Evolutionary conservation across 192 early-diverging fungal species (phyloP).

Genomic region (Coemansia sp.): DNA sequence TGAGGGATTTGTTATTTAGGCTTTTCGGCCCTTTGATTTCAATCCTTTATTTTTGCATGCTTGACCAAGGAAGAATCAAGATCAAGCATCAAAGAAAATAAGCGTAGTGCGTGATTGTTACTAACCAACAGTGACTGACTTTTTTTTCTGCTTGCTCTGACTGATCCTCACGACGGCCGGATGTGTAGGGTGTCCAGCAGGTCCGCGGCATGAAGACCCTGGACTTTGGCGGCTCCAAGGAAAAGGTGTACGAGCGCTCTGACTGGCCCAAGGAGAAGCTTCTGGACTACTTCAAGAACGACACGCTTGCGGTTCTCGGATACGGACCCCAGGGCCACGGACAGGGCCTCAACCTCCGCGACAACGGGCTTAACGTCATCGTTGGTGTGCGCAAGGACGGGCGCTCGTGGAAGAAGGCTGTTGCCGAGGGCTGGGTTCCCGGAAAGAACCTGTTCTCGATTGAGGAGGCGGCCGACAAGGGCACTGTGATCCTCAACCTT

Average conservation of each 20-base stretch:
- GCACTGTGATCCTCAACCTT: conserved; percentile 90
- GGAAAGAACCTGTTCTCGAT: conserved; percentile 95
- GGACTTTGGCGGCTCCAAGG: conserved; percentile 90
- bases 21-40: too few species aligned
- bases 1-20: too few species aligned
- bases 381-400: conserved; percentile 89
- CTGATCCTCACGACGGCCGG: neutral
- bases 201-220: conserved; percentile 87
- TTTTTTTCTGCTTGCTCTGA: neutral
- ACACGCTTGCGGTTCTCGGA: conserved; percentile 88
- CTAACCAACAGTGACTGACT: neutral
- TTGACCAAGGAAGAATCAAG: too few species aligned
- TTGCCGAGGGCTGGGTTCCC: conserved; percentile 93
- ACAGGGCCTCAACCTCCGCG: conserved; percentile 91
- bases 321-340: conserved; percentile 96
- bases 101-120: too few species aligned
- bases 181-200: conserved; percentile 56
- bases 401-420: conserved; percentile 86
- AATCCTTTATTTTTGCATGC: too few species aligned
- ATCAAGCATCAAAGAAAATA: neutral
- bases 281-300: conserved; percentile 86
- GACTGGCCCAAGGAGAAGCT: conserved; percentile 95
- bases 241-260: conserved; percentile 90
- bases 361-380: conserved; percentile 96
- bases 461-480: conserved; percentile 86